phyloP scores from a whole-genome alignment of 2,329 filamentous ascomycete genomes.

The Colletotrichum musicola region DNA sequence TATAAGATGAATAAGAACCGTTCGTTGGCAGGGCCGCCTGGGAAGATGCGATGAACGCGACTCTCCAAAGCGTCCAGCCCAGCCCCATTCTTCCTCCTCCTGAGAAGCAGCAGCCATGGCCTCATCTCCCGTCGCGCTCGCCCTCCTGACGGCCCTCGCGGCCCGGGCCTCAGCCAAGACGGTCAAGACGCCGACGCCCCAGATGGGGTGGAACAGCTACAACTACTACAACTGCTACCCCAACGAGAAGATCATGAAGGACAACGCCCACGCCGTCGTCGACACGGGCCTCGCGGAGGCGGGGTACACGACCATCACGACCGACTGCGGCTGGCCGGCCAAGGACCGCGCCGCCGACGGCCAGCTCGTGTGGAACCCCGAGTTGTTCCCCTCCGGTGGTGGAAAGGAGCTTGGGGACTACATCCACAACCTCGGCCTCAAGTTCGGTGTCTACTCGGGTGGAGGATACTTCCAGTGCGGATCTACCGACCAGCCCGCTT shows the following conservation, averaged over 20 bases:
- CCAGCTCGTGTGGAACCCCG: slow-evolving; percentile 62
- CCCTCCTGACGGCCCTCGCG: slow-evolving; percentile 21
- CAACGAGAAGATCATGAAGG: slow-evolving; percentile 60
- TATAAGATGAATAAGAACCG: slow-evolving; percentile 16
- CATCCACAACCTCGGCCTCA: slow-evolving; percentile 60
- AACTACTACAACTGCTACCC: slow-evolving; percentile 67
- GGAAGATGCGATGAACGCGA: neutral
- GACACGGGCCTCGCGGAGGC: slow-evolving; percentile 62
- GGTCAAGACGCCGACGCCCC: slow-evolving; percentile 50
- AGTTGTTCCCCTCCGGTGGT: slow-evolving; percentile 63
- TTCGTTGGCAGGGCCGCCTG: neutral
- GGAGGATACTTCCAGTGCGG: slow-evolving; percentile 60
- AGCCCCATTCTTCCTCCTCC: neutral
- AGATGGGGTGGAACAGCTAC: slow-evolving; percentile 71
- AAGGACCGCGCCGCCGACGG: slow-evolving; percentile 55
- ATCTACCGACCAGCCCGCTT: slow-evolving; percentile 56
- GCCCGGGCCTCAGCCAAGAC: slow-evolving; percentile 32
- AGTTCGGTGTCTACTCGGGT: slow-evolving; percentile 68
- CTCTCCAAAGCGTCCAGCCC: neutral
- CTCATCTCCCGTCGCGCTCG: slow-evolving; percentile 5
- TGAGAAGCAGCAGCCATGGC: slow-evolving; percentile 9
- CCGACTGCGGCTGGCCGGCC: slow-evolving; percentile 70
- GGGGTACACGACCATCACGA: slow-evolving; percentile 68
- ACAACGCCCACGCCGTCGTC: slow-evolving; percentile 66
- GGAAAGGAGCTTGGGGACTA: slow-evolving; percentile 60